A percentile compares a stretch with the other conserved stretches of the same genome.
phyloP scores from a whole-genome alignment of 2,329 filamentous ascomycete species.

The Clarireedia monteithiana region DNA sequence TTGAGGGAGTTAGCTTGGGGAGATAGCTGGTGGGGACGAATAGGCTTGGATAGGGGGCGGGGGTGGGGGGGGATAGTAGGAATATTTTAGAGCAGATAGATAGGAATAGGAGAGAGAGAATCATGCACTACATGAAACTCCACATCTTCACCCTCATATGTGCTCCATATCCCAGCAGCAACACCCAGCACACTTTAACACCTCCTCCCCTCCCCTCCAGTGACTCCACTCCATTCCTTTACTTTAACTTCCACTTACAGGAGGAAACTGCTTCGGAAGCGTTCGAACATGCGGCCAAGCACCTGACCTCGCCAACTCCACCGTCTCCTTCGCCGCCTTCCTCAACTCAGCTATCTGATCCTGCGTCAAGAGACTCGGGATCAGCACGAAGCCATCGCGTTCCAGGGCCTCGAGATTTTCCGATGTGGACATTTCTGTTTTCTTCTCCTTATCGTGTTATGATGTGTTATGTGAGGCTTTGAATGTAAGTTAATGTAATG shows the following conservation, averaged over 20 bases:
- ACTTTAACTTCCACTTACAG: slow-evolving; percentile 27
- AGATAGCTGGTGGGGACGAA: not conserved
- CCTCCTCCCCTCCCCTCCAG: no score
- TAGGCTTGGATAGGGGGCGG: not conserved
- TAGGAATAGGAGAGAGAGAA: no score
- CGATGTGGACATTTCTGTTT: slow-evolving; percentile 15
- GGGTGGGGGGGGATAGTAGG: not conserved
- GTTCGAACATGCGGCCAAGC: slow-evolving; percentile 77
- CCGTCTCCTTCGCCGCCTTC: slow-evolving; percentile 48
- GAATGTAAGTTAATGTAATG: not conserved
- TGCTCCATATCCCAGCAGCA: no score
- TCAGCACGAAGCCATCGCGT: slow-evolving; percentile 66
- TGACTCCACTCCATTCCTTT: no score
- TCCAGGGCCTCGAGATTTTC: slow-evolving; percentile 39
- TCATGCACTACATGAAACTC: not conserved
- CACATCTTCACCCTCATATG: no score
- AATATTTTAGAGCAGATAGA: not conserved
- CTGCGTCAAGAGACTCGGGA: slow-evolving; percentile 55
- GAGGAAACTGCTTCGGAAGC: slow-evolving; percentile 84
- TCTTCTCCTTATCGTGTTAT: not conserved
- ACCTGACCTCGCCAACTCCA: slow-evolving; percentile 56
- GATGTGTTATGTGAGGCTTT: not conserved
- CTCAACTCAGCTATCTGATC: slow-evolving; percentile 52
- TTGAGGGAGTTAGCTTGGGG: no score
- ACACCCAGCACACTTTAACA: no score